Evolutionary conservation across 441 rosid species (phyloP).

Genomic region (Metrosideros polymorpha): DNA sequence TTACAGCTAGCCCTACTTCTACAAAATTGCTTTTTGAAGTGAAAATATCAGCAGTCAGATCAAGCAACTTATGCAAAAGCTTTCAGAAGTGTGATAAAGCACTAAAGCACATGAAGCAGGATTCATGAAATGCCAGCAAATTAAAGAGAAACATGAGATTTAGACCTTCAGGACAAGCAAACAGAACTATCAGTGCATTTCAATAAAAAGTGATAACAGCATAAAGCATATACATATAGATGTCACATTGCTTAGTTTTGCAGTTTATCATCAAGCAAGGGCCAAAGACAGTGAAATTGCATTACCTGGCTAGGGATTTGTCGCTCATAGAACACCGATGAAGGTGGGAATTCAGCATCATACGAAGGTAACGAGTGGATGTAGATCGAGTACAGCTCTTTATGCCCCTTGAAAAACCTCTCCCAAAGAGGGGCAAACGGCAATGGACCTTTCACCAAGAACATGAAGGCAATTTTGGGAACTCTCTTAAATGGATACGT

Average conservation of each 20-base stretch:
- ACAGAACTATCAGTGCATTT: not conserved
- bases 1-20: not conserved
- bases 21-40: not conserved
- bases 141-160: not conserved
- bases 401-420: constrained; percentile 2
- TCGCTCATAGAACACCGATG: constrained; percentile 1
- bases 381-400: constrained; percentile 1
- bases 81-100: not conserved
- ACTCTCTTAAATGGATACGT: constrained; percentile 1
- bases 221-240: not conserved
- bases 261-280: not conserved
- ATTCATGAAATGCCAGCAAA: not conserved
- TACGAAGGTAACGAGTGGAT: not conserved
- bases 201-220: not conserved
- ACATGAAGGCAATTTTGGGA: constrained; percentile 8
- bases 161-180: not conserved
- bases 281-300: not conserved
- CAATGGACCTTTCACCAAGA: constrained; percentile 5
- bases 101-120: not conserved
- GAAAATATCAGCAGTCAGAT: not conserved
- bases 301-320: constrained; percentile 6
- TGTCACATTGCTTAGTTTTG: not conserved
- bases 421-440: constrained; percentile 7
- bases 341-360: not conserved
- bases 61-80: not conserved